phyloP scores from a whole-genome alignment of 2,329 filamentous ascomycete species.

The Clonostachys rhizophaga region DNA sequence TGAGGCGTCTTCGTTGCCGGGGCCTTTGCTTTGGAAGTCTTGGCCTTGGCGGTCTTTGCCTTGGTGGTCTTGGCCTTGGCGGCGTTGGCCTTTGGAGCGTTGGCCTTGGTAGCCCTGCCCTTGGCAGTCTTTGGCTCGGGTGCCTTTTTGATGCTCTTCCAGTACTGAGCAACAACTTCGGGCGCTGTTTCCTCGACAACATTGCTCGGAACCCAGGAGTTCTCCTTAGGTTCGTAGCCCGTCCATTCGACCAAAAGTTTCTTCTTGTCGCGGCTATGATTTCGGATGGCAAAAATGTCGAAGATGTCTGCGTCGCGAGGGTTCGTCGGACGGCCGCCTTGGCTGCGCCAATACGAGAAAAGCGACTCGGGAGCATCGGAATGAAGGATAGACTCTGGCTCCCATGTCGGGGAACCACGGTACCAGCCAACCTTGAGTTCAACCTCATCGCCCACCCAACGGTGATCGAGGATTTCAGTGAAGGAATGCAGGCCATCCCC shows the following conservation, averaged over 20 bases:
- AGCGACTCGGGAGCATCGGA: slow-evolving; percentile 20
- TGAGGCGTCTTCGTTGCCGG: too few species aligned
- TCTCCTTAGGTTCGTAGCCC: slow-evolving; percentile 19
- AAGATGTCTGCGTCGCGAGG: slow-evolving; percentile 19
- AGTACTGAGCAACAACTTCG: slow-evolving; percentile 17
- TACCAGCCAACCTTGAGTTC: slow-evolving; percentile 24
- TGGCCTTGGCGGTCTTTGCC: too few species aligned
- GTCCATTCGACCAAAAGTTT: slow-evolving; percentile 27
- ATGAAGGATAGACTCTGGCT: slow-evolving; percentile 23
- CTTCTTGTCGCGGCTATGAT: slow-evolving; percentile 18
- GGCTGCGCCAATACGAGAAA: slow-evolving; percentile 21
- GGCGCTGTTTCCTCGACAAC: slow-evolving; percentile 17
- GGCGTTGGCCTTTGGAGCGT: too few species aligned
- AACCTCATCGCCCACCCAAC: slow-evolving; percentile 19
- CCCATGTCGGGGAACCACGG: slow-evolving; percentile 21
- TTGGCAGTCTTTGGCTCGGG: neutral
- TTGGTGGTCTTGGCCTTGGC: too few species aligned
- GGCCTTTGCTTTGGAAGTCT: too few species aligned
- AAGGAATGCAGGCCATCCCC: neutral
- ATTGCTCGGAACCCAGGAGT: slow-evolving; percentile 19
- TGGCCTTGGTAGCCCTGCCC: too few species aligned
- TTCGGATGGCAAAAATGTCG: slow-evolving; percentile 23
- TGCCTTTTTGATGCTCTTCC: neutral
- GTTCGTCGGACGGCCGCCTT: slow-evolving; percentile 22
- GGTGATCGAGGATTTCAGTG: slow-evolving; percentile 9